A percentile compares a stretch with the other conserved stretches of the same genome.
Evolutionary conservation across 164 flowering plant genomes (phyloP).

Genomic region (Hamamelis virginiana): DNA sequence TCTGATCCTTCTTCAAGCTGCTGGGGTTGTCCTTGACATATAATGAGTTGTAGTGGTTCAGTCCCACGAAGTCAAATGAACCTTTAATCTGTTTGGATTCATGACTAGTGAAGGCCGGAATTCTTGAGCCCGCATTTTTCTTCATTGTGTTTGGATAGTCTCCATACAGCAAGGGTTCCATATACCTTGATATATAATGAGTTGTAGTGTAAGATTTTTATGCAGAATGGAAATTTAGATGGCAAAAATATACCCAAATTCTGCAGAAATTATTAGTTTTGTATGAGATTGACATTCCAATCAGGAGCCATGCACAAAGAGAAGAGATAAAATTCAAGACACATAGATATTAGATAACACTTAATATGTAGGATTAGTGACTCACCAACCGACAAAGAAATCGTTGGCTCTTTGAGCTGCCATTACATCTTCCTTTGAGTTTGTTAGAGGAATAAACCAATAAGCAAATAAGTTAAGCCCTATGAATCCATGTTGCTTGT

Average conservation of each 20-base stretch:
- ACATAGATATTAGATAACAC: not conserved
- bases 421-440: constrained; percentile 34
- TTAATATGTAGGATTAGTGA: constrained; percentile 1
- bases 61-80: constrained; percentile 43
- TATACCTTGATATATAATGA: constrained; percentile 31
- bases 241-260: not conserved
- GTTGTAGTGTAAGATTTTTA: too few relatives aligned
- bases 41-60: constrained; percentile 29
- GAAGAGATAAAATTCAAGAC: not conserved
- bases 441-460: constrained; percentile 42
- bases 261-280: not conserved
- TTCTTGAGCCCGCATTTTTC: constrained; percentile 39
- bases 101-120: constrained; percentile 46
- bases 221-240: not conserved
- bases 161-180: constrained; percentile 54
- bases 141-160: constrained; percentile 65
- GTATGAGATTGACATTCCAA: not conserved
- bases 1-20: constrained; percentile 10
- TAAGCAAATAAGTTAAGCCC: constrained; percentile 41
- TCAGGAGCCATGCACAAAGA: not conserved
- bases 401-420: constrained; percentile 57
- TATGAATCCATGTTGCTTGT: constrained; percentile 53
- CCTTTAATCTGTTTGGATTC: constrained; percentile 36
- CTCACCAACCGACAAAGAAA: constrained; percentile 58
- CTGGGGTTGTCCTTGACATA: constrained; percentile 22